Base-by-base conservation (phyloP, 257 asterid genomes). In the Forsythia suspensa region DNA sequence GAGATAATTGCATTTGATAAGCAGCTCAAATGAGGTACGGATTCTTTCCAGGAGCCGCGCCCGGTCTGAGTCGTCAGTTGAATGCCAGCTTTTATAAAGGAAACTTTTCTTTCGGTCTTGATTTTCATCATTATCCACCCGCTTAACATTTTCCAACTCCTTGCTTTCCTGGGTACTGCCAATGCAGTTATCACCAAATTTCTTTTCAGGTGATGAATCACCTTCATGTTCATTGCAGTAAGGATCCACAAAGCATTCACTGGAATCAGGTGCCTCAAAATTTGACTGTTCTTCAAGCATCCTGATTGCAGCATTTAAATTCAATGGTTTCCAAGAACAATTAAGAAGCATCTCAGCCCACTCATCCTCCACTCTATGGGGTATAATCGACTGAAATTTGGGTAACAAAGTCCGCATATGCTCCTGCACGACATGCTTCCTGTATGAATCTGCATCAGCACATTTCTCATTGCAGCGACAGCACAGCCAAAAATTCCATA, bases 11-110 rank as follows among this genome's bases (percentile, higher is more conserved):
- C 86, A 80, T 75, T 79, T 86, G 75, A 92, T 84, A 77, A 95
- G 97, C 29, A 84, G 75, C 88, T 85, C 86, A 61, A 95, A 92
- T 84, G 84, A 67, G 77, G 82, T 70, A 77, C 84, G 90, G 81
- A 95, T 95, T 85, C 81, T 92, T 76, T 91, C 94, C 41, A 95
- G 93, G 83, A 92, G 93, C 88, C 92, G 92, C 44, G 84, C 89
- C 41, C 99, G 89, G 82, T 95, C 97, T 9, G 88, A 86, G 67
- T 95, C 99, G 84, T 93, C 96, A 52, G 97, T 87, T 79, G 87
- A 77, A 75, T 92, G 98, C 99, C 96, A 95, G 81, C 82, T 86
- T 44, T 88, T 92, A 46, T 70, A 72, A 73, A 86, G 88, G 71
- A 80, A 87, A 82, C 79, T 77, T 82, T 79, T 85, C 85, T 89